Evolutionary conservation across 108 stramenopile genomes (phyloP).

Genomic region (Fragilariopsis cylindrus): DNA sequence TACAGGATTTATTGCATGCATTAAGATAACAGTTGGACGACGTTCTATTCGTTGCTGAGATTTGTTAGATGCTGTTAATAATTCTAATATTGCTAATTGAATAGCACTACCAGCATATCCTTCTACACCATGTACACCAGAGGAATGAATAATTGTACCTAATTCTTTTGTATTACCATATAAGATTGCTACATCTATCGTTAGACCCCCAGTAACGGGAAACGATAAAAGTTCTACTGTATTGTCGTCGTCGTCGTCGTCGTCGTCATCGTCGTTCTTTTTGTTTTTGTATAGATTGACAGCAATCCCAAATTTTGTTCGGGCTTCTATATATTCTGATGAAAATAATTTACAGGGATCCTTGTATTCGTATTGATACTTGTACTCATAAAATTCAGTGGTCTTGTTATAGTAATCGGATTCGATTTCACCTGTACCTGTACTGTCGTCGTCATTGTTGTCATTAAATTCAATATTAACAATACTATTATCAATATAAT

Average conservation of each 20-base stretch:
- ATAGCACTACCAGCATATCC: constrained; percentile 82
- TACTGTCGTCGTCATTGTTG: too few relatives aligned
- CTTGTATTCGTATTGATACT: not conserved
- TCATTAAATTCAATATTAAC: too few relatives aligned
- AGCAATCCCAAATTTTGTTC: constrained; percentile 44
- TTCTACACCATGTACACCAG: constrained; percentile 83
- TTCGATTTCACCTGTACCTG: too few relatives aligned
- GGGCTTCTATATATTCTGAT: constrained; percentile 39
- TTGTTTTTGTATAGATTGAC: not conserved
- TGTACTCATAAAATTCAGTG: not conserved
- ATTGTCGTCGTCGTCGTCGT: not conserved
- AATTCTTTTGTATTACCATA: constrained; percentile 25
- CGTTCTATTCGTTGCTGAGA: not conserved
- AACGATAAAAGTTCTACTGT: constrained; percentile 1
- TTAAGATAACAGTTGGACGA: constrained; percentile 62
- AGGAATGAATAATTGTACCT: constrained; percentile 59
- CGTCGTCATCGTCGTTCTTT: not conserved
- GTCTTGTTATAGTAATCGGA: too few relatives aligned
- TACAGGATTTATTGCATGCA: constrained; percentile 83
- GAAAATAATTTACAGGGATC: constrained; percentile 47
- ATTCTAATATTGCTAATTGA: constrained; percentile 59
- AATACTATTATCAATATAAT: too few relatives aligned
- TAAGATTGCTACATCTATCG: constrained; percentile 52
- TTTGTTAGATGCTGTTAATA: constrained; percentile 6
- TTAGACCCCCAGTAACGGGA: constrained; percentile 17